These are phyloP conservation scores for Dactylellina haptotyla DNA, from an alignment of 2,329 filamentous ascomycete species.

Conservation along the genomic window DNA sequence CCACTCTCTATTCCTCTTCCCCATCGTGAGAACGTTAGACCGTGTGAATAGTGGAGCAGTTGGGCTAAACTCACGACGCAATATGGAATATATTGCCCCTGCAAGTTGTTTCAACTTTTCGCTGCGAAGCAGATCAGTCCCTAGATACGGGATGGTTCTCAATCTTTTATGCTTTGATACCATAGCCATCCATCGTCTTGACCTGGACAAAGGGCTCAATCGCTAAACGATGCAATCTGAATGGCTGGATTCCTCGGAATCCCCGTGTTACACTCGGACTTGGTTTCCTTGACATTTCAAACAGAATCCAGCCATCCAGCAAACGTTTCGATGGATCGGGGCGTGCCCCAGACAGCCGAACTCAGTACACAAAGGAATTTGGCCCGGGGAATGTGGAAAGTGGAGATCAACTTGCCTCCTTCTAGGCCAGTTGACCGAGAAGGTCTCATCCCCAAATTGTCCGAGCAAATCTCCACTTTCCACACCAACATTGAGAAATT, in stretches of 20 bases:
- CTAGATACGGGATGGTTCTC: constrained; percentile 13
- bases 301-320: background rate
- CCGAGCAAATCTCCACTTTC: constrained; percentile 14
- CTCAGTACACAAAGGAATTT: background rate
- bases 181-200: background rate
- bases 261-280: background rate
- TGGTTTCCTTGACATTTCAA: background rate
- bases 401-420: constrained; percentile 12
- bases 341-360: background rate
- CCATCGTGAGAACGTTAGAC: background rate
- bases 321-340: background rate
- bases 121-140: constrained; percentile 20
- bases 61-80: background rate
- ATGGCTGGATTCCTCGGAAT: constrained; percentile 12
- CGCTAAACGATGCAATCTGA: constrained; percentile 23
- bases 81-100: constrained; percentile 6
- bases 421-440: background rate
- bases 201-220: background rate
- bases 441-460: background rate
- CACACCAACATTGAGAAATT: too few relatives aligned
- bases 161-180: background rate
- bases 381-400: constrained; percentile 29
- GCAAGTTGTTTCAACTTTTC: constrained; percentile 6
- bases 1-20: too few relatives aligned
- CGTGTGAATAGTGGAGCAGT: background rate